A percentile compares a stretch with the other conserved stretches of the same genome.
Conservation (phyloP, 768 basidiomycete species). For the Mycena belliarum region DNA sequence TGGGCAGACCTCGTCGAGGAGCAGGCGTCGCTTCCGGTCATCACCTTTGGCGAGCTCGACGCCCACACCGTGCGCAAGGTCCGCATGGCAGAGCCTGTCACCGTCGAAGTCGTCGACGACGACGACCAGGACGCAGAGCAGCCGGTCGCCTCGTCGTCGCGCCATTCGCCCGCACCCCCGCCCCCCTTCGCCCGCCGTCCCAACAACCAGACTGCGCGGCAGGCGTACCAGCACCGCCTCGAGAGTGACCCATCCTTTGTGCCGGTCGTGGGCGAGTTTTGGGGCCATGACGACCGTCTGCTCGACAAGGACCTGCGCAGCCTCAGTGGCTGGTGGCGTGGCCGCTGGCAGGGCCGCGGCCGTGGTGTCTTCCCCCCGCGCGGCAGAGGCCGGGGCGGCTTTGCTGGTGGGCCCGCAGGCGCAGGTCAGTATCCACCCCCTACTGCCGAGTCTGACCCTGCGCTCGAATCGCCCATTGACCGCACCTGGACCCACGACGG, state of each 20-base stretch:
- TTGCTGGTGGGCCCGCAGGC: constrained; percentile 27
- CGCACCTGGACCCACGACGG: constrained; percentile 83
- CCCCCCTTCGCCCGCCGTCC: constrained; percentile 33
- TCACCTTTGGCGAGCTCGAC: constrained; percentile 75
- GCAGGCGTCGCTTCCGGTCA: constrained; percentile 71
- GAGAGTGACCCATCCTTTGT: constrained; percentile 86
- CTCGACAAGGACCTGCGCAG: constrained; percentile 81
- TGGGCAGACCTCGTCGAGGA: constrained; percentile 90
- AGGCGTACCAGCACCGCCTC: constrained; percentile 82
- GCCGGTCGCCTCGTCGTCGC: constrained; percentile 42
- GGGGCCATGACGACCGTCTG: constrained; percentile 92
- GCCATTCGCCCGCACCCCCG: constrained; percentile 25
- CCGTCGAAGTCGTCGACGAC: constrained; percentile 14
- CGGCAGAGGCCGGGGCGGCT: constrained; percentile 61
- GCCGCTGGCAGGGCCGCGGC: constrained; percentile 70
- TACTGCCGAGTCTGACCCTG: constrained; percentile 17
- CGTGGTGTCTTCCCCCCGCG: constrained; percentile 49
- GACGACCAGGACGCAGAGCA: constrained; percentile 28
- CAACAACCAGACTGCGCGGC: constrained; percentile 67
- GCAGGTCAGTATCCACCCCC: constrained; percentile 6
- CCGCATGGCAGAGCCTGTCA: background rate
- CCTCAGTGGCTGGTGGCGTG: constrained; percentile 87
- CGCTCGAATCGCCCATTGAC: constrained; percentile 61
- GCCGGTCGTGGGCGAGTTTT: constrained; percentile 89
- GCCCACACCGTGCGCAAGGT: constrained; percentile 33